Conservation (phyloP, 768 basidiomycete genomes). For the Suillus luteus region DNA sequence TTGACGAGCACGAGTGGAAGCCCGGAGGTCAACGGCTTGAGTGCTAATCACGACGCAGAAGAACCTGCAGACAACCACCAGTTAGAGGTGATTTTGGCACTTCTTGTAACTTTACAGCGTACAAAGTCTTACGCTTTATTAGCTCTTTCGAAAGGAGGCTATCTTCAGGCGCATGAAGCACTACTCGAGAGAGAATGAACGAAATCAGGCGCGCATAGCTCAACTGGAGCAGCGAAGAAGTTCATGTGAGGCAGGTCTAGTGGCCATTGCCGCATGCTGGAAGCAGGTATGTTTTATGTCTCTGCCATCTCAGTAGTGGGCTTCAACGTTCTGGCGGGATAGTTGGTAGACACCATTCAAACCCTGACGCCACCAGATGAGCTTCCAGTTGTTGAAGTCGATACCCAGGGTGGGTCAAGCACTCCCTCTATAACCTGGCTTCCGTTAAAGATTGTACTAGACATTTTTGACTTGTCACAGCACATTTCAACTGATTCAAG, state of each 20-base stretch:
- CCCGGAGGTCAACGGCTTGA: conserved; percentile 54
- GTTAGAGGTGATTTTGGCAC: conserved; percentile 55
- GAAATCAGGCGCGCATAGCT: conserved; percentile 58
- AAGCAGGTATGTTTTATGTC: conserved; percentile 54
- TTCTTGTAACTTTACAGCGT: not conserved
- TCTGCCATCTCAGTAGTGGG: conserved; percentile 7
- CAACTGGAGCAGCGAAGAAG: conserved; percentile 67
- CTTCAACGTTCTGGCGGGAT: conserved; percentile 11
- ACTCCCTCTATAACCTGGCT: not conserved
- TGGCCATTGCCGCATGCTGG: conserved; percentile 81
- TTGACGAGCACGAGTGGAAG: conserved; percentile 51
- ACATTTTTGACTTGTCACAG: conserved; percentile 35
- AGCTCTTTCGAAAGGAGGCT: conserved; percentile 88
- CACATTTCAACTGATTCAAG: conserved; percentile 32
- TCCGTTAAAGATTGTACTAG: conserved; percentile 19
- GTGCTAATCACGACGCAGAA: conserved; percentile 28
- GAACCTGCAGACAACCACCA: conserved; percentile 55
- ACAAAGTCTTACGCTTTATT: conserved; percentile 17
- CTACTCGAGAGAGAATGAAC: conserved; percentile 74
- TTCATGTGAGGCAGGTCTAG: conserved; percentile 69
- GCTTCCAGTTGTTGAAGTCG: conserved; percentile 43
- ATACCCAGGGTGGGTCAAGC: conserved; percentile 40
- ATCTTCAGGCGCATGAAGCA: conserved; percentile 84
- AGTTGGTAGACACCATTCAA: conserved; percentile 72
- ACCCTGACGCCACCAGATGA: conserved; percentile 56